Evolutionary conservation across 192 early-diverging fungal genomes (phyloP), one percentile per base, ranked within the genome.

Genomic region (Coemansia sp.): DNA sequence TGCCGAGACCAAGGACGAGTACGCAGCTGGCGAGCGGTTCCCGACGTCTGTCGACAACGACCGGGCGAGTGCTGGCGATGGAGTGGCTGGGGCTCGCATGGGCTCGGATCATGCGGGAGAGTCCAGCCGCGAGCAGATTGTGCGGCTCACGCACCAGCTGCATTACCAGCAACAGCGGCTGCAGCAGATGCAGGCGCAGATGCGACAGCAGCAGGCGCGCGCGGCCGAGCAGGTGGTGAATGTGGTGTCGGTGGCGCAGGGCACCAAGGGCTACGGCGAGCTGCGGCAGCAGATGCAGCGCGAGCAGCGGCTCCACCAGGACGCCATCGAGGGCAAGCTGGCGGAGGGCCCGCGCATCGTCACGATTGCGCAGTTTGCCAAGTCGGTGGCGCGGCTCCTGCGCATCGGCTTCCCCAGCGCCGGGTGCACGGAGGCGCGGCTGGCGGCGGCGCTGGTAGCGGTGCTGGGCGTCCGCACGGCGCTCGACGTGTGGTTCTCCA

Each of bases 401-500:
- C 48, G 73, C 4, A 81, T 76, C 23, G 78, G 78, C 3, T 73
- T 77, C 31, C 80, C 80, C 21, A 64, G 68, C 41, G 63, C 61
- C 23, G 45, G 62, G 3, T 74, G 75, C 63, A 82, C 71, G 12
- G 80, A 82, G 61, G 58, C 80, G 33, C 70, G 71, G 11, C 75
- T 82, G 14, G 39, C 66, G 0, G 69, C 64, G 6, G 80, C 75
- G 11, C 52, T 82, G 39, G 62, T 74, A 21, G 80, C 71, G 0
- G 68, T 77, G 7, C 68, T 82, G 37, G 80, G 75, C 2, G 68
- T 68, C 39, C 71, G 80, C 31, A 82, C 80, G 0, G 70, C 57
- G 9, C 68, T 82, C 33, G 80, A 82, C 35, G 80, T 82, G 60
- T 82, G 80, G 80, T 82, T 82, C 39, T 33, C 80, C 28, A 73